Base-by-base conservation (phyloP, 805 yeast species). In the Lipomyces oligophaga region DNA sequence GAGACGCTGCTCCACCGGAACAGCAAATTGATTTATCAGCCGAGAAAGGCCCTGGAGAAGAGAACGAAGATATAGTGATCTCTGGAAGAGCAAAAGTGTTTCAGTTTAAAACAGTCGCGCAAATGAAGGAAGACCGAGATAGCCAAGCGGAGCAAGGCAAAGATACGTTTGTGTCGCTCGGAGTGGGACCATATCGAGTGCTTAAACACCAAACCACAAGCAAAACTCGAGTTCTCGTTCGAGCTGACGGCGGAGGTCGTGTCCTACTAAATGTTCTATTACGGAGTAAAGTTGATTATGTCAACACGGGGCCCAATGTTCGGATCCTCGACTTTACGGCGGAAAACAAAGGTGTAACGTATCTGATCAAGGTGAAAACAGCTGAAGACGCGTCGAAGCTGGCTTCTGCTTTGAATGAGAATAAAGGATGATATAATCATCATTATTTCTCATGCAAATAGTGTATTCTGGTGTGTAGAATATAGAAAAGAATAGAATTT, bases 241-340 rank as follows among this genome's bases (percentile, higher is more conserved):
- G 97, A 60, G 85, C 96, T 0, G 97, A 89, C 46, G 96, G 96
- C 24, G 80, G 87, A 32, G 82, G 83, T 32, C 77, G 95, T 58
- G 80, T 88, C 13, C 65, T 90, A 37, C 67, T 90, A 49, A 90
- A 90, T 63, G 70, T 80, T 11, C 27, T 37, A 31, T 32, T 57
- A n/a, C 45, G 48, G 28, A 38, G 41, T 15, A 46, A 38, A 11
- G 68, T 86, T 48, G 70, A 69, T 1, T 89, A 87, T 63, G 70
- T 75, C 8, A 71, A 76, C 2, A 69, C 46, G 80, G 90, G 39
- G 75, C 81, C 63, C 82, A 85, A 25, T 34, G 77, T 80, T 55
- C 75, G 81, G 54, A 69, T 87, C 26, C 85, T 95, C 2, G 76
- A 76, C 11, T 73, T 85, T 39, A 19, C 34, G 25, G 46, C 45